Evolutionary conservation across 2,329 filamentous ascomycete genomes (phyloP), one percentile per base, ranked within the genome.

Genomic region (Hypoxylon sp.): DNA sequence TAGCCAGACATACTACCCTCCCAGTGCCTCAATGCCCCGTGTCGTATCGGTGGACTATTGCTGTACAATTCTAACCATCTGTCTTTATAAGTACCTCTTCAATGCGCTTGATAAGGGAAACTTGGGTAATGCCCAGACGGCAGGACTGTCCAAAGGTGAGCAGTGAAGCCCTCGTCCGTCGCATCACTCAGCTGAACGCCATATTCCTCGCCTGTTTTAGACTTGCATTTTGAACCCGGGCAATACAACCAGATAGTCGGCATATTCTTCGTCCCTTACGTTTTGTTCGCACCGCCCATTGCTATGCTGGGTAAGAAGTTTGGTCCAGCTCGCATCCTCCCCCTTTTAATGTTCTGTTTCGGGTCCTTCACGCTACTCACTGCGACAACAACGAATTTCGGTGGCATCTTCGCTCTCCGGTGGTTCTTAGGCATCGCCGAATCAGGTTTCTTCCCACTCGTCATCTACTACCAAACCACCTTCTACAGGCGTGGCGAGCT

Each of bases 401-500:
- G 83, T 10, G 89, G 90, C 0, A 82, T 93, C 72, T 88, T 93
- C 76, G 86, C 90, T 2, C 76, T 92, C 19, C 83, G 90, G 21
- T 92, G 89, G 87, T 90, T 93, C 72, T 80, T 93, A 17, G 90
- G 90, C 60, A 89, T 89, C 83, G 82, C 88, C 0, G 90, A 93
- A 74, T 84, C 84, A 1, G 90, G 86, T 2, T 92, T 92, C 79
- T 92, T 92, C 74, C 90, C 91, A 0, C 79, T 91, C 3, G 90
- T 92, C 25, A 84, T 84, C 64, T 84, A 83, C 68, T 84, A 84
- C 68, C 80, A 86, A 55, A 88, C 86, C 1, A 87, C 84, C 1
- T 93, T 93, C 77, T 93, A 93, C 77, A 86, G 90, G 14, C 86
- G 91, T 59, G 88, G 87, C 32, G 91, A 93, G 76, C 84, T 93